Evolutionary conservation across 768 basidiomycete genomes (phyloP).

Genomic region (Ramaria rubella): DNA sequence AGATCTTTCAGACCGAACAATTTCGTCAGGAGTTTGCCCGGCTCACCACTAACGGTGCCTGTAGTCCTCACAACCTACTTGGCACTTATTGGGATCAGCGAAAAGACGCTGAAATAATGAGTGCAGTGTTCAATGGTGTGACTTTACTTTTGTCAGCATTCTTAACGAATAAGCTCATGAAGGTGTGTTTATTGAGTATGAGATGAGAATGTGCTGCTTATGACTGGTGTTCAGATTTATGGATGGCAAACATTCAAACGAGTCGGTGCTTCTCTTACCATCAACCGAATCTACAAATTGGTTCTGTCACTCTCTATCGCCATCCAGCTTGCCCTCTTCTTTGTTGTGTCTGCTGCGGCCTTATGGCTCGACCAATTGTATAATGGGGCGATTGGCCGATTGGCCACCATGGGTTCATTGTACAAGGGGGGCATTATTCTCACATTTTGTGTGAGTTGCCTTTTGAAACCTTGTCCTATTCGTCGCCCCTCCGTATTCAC

Average conservation of each 20-base stretch:
- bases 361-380: conserved; percentile 75
- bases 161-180: conserved; percentile 68
- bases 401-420: conserved; percentile 36
- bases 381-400: conserved; percentile 55
- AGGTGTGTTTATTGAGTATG: conserved; percentile 35
- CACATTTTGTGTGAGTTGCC: conserved; percentile 50
- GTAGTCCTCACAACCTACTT: conserved; percentile 47
- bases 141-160: conserved; percentile 55
- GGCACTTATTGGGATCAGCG: conserved; percentile 61
- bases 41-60: conserved; percentile 60
- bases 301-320: conserved; percentile 64
- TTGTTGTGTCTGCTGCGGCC: conserved; percentile 60
- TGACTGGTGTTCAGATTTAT: conserved; percentile 40
- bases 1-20: conserved; percentile 50
- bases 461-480: background rate
- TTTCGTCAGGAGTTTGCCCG: conserved; percentile 53
- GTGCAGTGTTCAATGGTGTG: conserved; percentile 53
- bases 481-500: background rate
- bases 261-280: conserved; percentile 65
- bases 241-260: conserved; percentile 89
- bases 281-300: conserved; percentile 69
- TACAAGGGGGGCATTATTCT: conserved; percentile 53
- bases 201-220: background rate
- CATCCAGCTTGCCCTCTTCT: conserved; percentile 73
- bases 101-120: conserved; percentile 53